A percentile compares a stretch with the other conserved stretches of the same genome.
Conservation (phyloP, 768 basidiomycete genomes). For the Kwoniella pini region DNA sequence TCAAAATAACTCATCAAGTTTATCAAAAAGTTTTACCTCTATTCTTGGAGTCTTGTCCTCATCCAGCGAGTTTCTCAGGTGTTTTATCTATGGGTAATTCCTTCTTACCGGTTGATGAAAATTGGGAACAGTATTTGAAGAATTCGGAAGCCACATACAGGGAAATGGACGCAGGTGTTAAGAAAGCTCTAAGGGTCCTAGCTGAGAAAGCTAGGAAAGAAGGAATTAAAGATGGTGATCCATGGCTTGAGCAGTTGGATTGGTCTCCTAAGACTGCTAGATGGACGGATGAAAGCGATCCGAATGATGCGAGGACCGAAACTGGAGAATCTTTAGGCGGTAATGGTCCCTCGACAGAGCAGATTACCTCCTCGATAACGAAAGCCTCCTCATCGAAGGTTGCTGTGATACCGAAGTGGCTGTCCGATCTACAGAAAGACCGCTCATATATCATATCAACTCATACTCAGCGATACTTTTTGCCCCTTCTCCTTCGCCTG, state of each 20-base stretch:
- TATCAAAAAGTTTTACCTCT: constrained; percentile 73
- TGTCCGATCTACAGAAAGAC: constrained; percentile 11
- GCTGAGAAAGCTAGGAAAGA: constrained; percentile 63
- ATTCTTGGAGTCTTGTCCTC: constrained; percentile 80
- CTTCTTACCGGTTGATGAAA: constrained; percentile 84
- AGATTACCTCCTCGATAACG: background rate
- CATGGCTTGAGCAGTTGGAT: constrained; percentile 87
- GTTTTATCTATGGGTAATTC: constrained; percentile 87
- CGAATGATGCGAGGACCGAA: background rate
- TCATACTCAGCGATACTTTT: constrained; percentile 57
- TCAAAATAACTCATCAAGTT: constrained; percentile 78
- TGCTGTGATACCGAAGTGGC: constrained; percentile 25
- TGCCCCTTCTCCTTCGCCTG: constrained; percentile 70
- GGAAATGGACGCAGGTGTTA: constrained; percentile 68
- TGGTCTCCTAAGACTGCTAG: constrained; percentile 77
- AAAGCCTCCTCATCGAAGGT: too few species aligned
- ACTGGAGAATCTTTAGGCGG: background rate
- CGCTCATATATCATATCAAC: constrained; percentile 19
- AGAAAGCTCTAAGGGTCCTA: constrained; percentile 65
- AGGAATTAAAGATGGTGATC: constrained; percentile 68
- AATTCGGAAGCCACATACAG: constrained; percentile 75
- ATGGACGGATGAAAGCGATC: constrained; percentile 39
- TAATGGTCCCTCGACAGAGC: background rate
- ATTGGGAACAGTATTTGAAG: constrained; percentile 80
- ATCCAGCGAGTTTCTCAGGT: constrained; percentile 89